Evolutionary conservation across 106 monocot genomes (phyloP), one percentile per base, ranked within the genome.

Genomic region (Cymbidium sinense): DNA sequence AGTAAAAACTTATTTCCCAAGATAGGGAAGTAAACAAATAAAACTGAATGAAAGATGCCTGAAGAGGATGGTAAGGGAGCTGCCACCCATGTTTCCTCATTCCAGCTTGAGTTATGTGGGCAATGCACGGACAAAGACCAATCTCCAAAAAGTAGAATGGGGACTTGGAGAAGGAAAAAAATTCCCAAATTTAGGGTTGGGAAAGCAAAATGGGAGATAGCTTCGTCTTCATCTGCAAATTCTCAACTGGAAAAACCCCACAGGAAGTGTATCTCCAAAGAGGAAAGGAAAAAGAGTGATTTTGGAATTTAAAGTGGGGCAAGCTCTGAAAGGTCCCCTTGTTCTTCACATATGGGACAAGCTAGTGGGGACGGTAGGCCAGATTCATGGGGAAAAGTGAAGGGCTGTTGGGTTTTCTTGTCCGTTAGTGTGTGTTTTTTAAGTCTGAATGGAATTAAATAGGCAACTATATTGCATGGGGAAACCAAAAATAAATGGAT

Each of bases 41-140:
- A 64, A 75, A 15, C 30, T 54, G 44, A 79, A 30, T 50, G 34
- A 28, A 78, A 3, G 29, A 41, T 61, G 89, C 96, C 93, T 96
- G 96, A 58, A 96, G 93, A 75, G 96, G 96, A 77, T 96, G 96
- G 78, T 96, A 96, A 39, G 96, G 96, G 2, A 96, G 84, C 88
- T 96, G 87, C 96, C 96, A 96, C 23, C 96, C 96, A 83, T 93
- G 89, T 82, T 84, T 93, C 86, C 96, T 96, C 96, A 96, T 96
- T 87, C 79, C 43, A 62, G 20, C 9, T 28, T 51, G 29, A 18
- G 18, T 69, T 35, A 39, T 21, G 21, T 33, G 37, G 17, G n/a
- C n/a, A n/a, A n/a, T n/a, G n/a, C n/a, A n/a, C n/a, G n/a, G n/a
- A n/a, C n/a, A n/a, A n/a, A n/a, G n/a, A n/a, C 47, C 34, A 43